Evolutionary conservation across 495 filamentous ascomycete genomes (phyloP), one percentile per base, ranked within the genome.

Genomic region (Penicillium coprophilum): DNA sequence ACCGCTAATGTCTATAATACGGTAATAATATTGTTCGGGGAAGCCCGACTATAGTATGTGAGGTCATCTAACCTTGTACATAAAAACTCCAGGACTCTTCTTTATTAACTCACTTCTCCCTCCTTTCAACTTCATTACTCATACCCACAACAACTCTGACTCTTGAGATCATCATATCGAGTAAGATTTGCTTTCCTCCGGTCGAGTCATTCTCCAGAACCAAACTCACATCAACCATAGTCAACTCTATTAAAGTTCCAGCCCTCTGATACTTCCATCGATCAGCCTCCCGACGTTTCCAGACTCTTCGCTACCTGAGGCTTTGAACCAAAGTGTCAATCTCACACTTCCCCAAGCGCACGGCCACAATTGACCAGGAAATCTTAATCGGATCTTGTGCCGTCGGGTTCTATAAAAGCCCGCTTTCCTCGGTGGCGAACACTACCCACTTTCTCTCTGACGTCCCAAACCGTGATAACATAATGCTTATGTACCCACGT

Each of bases 401-500:
- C 69, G 57, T 66, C 62, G 53, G 64, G 59, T 69, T 63, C 65
- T 61, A 64, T 68, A 67, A 69, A 62, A 63, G 57, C 64, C 62
- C 50, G 62, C 60, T 56, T 56, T 45, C 56, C 60, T 66, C 55
- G 60, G 73, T 76, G 73, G 71, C 71, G 57, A 73, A 72, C 39
- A 30, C 47, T 64, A 51, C 39, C 57, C 64, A 64, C 54, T 49
- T 56, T 55, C n/a, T n/a, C 49, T 57, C 68, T 70, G 69, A 70
- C 70, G 65, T 71, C 60, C 57, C 59, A 55, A 64, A 63, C 61
- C 62, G 65, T 68, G 64, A 62, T 63, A 62, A 60, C 71, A 77
- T 71, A 67, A 78, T 78, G 75, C 73, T 73, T 71, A 73, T 75
- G 68, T 66, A 74, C 62, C 72, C 75, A 78, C 74, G 74, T 75